phyloP scores from a whole-genome alignment of 805 yeast species.

The Pichia gijzeniarum region DNA sequence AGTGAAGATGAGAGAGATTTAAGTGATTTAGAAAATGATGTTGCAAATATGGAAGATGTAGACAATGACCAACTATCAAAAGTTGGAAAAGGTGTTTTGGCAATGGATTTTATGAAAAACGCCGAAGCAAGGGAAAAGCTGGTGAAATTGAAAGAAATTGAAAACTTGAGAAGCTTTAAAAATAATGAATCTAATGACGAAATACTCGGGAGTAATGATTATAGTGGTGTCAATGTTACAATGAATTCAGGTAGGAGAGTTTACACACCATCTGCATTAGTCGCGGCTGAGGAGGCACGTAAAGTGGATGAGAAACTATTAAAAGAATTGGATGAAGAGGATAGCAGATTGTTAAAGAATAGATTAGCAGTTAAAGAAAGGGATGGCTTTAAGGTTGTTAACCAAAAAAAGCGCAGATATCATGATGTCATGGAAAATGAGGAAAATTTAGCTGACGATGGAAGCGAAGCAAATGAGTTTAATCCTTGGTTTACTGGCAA shows the following conservation, averaged over 20 bases:
- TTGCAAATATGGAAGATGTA: constrained; percentile 35
- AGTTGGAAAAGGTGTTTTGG: constrained; percentile 83
- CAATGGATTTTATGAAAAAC: constrained; percentile 92
- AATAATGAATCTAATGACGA: constrained; percentile 36
- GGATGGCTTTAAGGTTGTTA: constrained; percentile 1
- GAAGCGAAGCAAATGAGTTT: constrained; percentile 21
- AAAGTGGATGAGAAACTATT: constrained; percentile 31
- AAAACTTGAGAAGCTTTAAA: constrained; percentile 42
- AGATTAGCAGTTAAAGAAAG: constrained; percentile 28
- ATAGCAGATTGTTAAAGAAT: constrained; percentile 39
- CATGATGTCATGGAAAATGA: constrained; percentile 6
- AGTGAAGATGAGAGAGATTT: constrained; percentile 42
- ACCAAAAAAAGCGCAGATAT: constrained; percentile 2
- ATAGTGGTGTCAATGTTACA: constrained; percentile 40
- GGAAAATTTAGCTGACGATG: constrained; percentile 5
- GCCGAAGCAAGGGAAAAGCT: constrained; percentile 69
- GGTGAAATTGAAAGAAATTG: constrained; percentile 50
- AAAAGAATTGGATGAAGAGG: constrained; percentile 46
- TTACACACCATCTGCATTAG: constrained; percentile 58
- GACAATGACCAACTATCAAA: constrained; percentile 34
- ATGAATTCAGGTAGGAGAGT: constrained; percentile 75
- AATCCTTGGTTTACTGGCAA: constrained; percentile 47
- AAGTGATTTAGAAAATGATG: constrained; percentile 46
- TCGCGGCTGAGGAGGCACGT: constrained; percentile 33
- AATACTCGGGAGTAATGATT: constrained; percentile 31